Evolutionary conservation across 1,284 basidiomycete genomes (phyloP), one percentile per base, ranked within the genome.

Genomic region (Dichomitus squalens): DNA sequence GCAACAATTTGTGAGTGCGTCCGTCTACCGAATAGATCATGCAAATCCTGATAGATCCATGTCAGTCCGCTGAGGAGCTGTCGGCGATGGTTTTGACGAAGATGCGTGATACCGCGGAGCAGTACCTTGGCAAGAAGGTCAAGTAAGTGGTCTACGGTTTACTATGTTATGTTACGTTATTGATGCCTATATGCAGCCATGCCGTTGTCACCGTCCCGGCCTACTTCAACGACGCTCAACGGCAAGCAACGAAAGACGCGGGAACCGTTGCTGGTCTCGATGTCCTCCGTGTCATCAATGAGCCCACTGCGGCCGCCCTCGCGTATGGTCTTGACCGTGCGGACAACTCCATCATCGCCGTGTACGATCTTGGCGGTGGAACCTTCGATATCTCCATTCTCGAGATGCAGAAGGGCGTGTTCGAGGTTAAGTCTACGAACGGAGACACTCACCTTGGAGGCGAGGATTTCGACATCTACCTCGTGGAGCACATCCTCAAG

Each of bases 301-400:
- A 99, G 79, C 96, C 96, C 25, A 98, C 96, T 23, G 96, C 96
- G 52, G 96, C 96, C 53, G 96, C 96, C 34, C 87, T 99, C 52
- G 96, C 96, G 1, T 99, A 99, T 74, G 96, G 95, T 75, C 85
- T 96, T 33, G 95, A 97, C 73, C 88, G 88, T 21, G 68, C 77
- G 3, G 91, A 95, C 65, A 90, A 90, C 38, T 88, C 90, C 11
- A 80, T 96, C 68, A 96, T 99, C 68, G 95, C 95, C 52, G 96
- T 99, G 62, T 99, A 98, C 74, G 96, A 99, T 43, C 38, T 57
- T 7, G 56, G 56, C 16, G 96, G 96, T 76, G 96, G 96, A 77
- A 98, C 96, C 53, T 98, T 98, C 76, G 95, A 98, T 93, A 93
- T 98, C 68, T 98, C 96, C 34, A 95, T 99, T 66, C 83, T 98